Evolutionary conservation across 140 eudicot species (phyloP).

Genomic region (Ambrosia hybrid): DNA sequence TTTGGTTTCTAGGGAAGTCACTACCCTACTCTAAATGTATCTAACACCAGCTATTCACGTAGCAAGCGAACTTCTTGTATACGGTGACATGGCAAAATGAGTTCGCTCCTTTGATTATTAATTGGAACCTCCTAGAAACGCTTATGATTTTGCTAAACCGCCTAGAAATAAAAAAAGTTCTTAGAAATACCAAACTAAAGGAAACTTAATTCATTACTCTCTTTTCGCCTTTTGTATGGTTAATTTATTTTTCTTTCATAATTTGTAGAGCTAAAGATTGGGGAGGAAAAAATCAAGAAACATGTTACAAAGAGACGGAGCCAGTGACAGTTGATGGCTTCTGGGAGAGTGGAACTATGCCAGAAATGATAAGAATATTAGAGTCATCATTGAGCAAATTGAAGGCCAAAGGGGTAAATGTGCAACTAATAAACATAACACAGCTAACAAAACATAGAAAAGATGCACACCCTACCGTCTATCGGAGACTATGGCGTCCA

Average conservation of each 20-base stretch:
- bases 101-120: no score
- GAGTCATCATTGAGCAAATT: constrained; percentile 37
- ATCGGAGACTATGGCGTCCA: constrained; percentile 39
- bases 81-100: no score
- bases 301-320: constrained; percentile 46
- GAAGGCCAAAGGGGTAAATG: constrained; percentile 37
- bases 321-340: constrained; percentile 34
- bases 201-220: neutral
- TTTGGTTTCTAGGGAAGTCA: no score
- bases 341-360: constrained; percentile 42
- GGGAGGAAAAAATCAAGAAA: constrained; percentile 29
- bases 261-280: constrained; percentile 36
- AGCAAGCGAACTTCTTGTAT: no score
- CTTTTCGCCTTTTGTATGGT: neutral
- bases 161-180: no score
- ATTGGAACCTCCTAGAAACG: no score
- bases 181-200: no score
- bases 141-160: no score
- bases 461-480: constrained; percentile 48
- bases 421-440: constrained; percentile 48
- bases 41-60: no score
- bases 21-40: no score
- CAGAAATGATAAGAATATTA: constrained; percentile 32
- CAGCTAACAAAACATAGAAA: constrained; percentile 53
- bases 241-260: neutral